Evolutionary conservation across 139 green algal genomes (phyloP), one percentile per base, ranked within the genome.

Genomic region (Edaphochlamys debaryana): DNA sequence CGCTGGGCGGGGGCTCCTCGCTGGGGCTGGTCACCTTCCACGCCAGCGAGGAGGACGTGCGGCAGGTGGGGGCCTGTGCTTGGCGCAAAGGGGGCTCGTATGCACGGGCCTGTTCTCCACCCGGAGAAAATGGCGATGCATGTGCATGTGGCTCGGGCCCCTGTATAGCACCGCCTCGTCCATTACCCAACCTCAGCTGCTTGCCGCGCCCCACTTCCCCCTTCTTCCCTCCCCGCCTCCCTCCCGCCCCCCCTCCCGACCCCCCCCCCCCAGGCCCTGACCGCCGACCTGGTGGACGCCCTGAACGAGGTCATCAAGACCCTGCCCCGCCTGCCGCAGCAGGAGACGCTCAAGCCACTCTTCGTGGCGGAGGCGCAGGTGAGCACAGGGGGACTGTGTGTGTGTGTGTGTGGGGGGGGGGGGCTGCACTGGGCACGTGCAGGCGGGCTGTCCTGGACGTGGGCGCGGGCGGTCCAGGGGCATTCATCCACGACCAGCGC

Each of bases 211-310:
- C n/a, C n/a, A n/a, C n/a, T n/a, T n/a, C n/a, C 54, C 54, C 54
- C 54, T 32, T 20, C 54, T 20, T 63, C 30, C 17, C 17, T 13
- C 32, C 17, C 7, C 63, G 40, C 30, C n/a, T 40, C 32, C n/a
- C 23, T 4, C 54, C 54, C 17, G 9, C 19, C 73, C 73, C 45
- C 45, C 13, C 45, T 13, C 13, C 13, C 45, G 11, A 9, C 66
- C 38, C 34, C n/a, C 25, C 25, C n/a, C 67, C 32, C 40, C 0
- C 84, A 91, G 87, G 80, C 79, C 29, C 86, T 92, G 22, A 77
- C 78, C 0, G 78, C 45, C 17, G 67, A 90, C 48, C 38, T 92
- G 67, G 84, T 92, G 54, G 89, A 92, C 41, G 75, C 68, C 20
- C 79, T 90, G 32, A 82, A 87, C 42, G 50, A 85, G 54, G 36